Conservation (phyloP, 1,139 yeast genomes). For the Suhomyces chickasaworum region DNA sequence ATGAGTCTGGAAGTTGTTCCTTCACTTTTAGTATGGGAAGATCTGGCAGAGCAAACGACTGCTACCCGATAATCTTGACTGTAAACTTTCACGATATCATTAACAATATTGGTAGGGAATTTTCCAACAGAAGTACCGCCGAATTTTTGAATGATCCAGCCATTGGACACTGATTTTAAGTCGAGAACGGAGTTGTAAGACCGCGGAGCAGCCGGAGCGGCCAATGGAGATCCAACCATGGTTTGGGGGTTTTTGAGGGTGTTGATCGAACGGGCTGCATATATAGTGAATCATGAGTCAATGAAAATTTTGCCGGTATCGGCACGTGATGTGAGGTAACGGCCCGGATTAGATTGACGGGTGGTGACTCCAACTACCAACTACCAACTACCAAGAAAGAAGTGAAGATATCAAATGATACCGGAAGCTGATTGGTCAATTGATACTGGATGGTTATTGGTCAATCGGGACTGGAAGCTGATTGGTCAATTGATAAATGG, state of each 20-base stretch:
- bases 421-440: too few species aligned
- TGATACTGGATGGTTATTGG: too few species aligned
- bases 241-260: background rate
- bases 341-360: slow-evolving; percentile 9
- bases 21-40: slow-evolving; percentile 86
- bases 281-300: slow-evolving; percentile 15
- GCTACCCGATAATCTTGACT: slow-evolving; percentile 71
- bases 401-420: too few species aligned
- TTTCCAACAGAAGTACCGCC: slow-evolving; percentile 99
- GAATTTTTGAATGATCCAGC: slow-evolving; percentile 92
- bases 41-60: slow-evolving; percentile 94
- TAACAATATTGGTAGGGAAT: slow-evolving; percentile 81
- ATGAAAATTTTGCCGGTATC: slow-evolving; percentile 15
- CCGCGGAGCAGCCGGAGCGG: slow-evolving; percentile 10
- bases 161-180: slow-evolving; percentile 31
- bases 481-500: too few species aligned
- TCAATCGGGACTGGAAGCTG: background rate
- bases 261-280: slow-evolving; percentile 2
- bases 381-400: too few species aligned
- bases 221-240: slow-evolving; percentile 11
- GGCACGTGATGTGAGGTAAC: slow-evolving; percentile 16
- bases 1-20: slow-evolving; percentile 91
- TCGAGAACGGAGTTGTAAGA: slow-evolving; percentile 49
- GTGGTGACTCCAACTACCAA: too few species aligned
- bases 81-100: slow-evolving; percentile 75